These are phyloP conservation scores for Claviceps capensis DNA, from an alignment of 2,329 filamentous ascomycete species.

Conservation along the genomic window DNA sequence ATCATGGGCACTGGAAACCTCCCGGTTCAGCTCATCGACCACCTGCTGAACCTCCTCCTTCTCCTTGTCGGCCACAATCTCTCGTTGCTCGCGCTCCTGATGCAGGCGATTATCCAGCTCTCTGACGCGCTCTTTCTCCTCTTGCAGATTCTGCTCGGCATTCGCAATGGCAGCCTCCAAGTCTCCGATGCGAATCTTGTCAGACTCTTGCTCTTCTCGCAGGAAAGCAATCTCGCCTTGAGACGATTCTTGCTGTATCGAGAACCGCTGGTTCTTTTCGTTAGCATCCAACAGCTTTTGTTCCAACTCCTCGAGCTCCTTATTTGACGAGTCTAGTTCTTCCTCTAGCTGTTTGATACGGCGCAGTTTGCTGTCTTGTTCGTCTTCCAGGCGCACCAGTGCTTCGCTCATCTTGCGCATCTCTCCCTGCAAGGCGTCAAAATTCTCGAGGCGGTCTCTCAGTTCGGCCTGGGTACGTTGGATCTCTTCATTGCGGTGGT, in stretches of 20 bases:
- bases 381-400: slow-evolving; percentile 77
- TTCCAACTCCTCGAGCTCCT: slow-evolving; percentile 76
- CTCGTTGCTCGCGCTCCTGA: slow-evolving; percentile 72
- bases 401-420: slow-evolving; percentile 86
- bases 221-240: slow-evolving; percentile 91
- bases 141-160: slow-evolving; percentile 65
- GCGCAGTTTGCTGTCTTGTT: slow-evolving; percentile 64
- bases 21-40: slow-evolving; percentile 81
- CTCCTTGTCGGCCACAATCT: slow-evolving; percentile 74
- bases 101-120: slow-evolving; percentile 64
- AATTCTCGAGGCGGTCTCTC: slow-evolving; percentile 68
- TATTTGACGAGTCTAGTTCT: slow-evolving; percentile 71
- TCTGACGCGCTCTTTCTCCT: slow-evolving; percentile 64
- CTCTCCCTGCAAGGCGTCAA: slow-evolving; percentile 81
- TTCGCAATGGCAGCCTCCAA: slow-evolving; percentile 72
- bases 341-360: slow-evolving; percentile 73
- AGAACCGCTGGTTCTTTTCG: slow-evolving; percentile 73
- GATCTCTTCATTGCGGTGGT: slow-evolving; percentile 58
- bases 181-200: slow-evolving; percentile 96
- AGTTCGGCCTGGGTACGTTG: slow-evolving; percentile 58
- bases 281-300: slow-evolving; percentile 72
- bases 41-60: slow-evolving; percentile 93
- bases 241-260: slow-evolving; percentile 82
- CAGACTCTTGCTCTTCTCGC: slow-evolving; percentile 87
- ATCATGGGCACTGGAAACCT: slow-evolving; percentile 70